Evolutionary conservation across 1,284 basidiomycete species (phyloP), one percentile per base, ranked within the genome.

Genomic region (Papiliotrema laurentii): DNA sequence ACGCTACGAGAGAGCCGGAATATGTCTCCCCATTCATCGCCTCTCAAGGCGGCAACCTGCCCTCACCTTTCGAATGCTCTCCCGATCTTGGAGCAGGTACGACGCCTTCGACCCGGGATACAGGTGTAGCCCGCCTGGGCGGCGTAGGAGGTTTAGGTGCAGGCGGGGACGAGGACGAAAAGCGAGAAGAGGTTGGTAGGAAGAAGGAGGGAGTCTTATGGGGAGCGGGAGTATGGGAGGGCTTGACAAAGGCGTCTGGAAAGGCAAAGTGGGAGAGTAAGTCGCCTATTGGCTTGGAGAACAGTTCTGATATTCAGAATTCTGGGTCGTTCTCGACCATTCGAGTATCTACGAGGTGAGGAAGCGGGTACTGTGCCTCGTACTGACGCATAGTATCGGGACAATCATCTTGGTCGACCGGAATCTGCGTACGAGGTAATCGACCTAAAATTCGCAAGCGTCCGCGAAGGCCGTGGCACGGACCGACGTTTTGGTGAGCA

Each of bases 191-290:
- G 35, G 69, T 62, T 1, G 72, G 72, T 3, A 53, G 71, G 35
- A 72, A 72, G 56, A 68, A 67, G 44, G 72, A 74, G 52, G 72
- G 72, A 14, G 64, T 73, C 7, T 44, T 74, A n/a, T 74, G 71
- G 71, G 67, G 67, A 21, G 56, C 66, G 11, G 70, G 72, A 1
- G 55, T 55, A 2, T 74, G 72, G 72, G 72, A 74, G 41, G 69
- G 62, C 13, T 53, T 74, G 28, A 64, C 60, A 36, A 64, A 60
- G 41, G 55, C 54, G 9, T 47, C 56, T 9, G 59, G 56, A 2
- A 66, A 64, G 45, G 55, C 60, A 34, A 69, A 66, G 42, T 74
- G 71, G 71, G 72, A 74, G 50, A 72, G 69, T 71, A 50, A 64
- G 69, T 69, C n/a, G 22, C 7, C 16, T 16, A 13, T 11, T 26